Percentiles rank a stretch among this genome's conserved stretches.
Evolutionary conservation across 768 basidiomycete species (phyloP).

Genomic region (Saitozyma sp.): DNA sequence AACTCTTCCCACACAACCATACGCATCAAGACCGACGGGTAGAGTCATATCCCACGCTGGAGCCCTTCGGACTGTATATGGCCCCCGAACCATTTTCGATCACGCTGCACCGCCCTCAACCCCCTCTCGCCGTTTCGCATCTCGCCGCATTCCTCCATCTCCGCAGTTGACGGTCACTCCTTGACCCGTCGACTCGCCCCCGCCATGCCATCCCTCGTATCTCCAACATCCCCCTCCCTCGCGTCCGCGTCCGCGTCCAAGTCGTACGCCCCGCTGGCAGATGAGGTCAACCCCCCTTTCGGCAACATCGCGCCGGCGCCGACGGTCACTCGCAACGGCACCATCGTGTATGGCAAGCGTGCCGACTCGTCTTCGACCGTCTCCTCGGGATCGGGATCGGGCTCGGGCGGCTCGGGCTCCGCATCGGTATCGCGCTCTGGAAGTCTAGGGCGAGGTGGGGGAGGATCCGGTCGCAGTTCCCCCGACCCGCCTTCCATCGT

Average conservation of each 20-base stretch:
- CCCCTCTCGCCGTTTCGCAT: neutral
- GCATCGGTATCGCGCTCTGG: no score
- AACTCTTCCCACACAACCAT: no score
- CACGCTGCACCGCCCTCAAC: slow-evolving; percentile 4
- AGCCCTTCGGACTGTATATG: no score
- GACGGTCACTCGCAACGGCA: slow-evolving; percentile 29
- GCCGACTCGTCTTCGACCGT: slow-evolving; percentile 1
- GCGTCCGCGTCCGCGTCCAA: slow-evolving; percentile 1
- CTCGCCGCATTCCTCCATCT: neutral
- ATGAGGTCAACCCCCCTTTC: slow-evolving; percentile 34
- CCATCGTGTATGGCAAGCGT: slow-evolving; percentile 29
- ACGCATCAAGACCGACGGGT: no score
- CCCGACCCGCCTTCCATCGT: no score
- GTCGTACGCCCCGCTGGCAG: slow-evolving; percentile 34
- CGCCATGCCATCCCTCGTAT: slow-evolving; percentile 29
- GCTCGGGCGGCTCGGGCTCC: slow-evolving; percentile 4
- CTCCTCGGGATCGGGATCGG: slow-evolving; percentile 13
- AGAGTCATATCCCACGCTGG: no score
- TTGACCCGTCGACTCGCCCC: neutral
- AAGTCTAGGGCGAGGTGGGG: no score
- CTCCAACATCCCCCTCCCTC: slow-evolving; percentile 7
- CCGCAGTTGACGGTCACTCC: no score
- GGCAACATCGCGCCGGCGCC: slow-evolving; percentile 26
- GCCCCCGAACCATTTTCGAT: neutral
- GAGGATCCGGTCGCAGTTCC: no score